These are phyloP conservation scores for Suhomyces ambrosiae DNA, from an alignment of 1,139 yeast genomes.

Conservation along the genomic window DNA sequence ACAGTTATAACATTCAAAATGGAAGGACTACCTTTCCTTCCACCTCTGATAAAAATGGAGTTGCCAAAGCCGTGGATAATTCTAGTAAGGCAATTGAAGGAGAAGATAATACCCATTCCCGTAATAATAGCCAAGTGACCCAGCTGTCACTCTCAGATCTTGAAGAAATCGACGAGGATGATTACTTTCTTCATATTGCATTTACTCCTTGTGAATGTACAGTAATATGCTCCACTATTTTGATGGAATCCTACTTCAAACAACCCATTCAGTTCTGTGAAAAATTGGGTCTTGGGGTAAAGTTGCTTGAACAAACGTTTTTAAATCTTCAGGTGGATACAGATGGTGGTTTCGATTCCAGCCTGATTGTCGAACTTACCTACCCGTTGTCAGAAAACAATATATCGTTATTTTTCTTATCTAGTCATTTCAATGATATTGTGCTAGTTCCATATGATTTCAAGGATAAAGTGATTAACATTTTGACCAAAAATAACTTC, in stretches of 20 bases:
- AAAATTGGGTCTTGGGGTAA: slow-evolving; percentile 32
- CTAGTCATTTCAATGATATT: slow-evolving; percentile 67
- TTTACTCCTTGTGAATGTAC: slow-evolving; percentile 61
- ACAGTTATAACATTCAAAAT: too few species aligned
- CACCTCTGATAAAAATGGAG: slow-evolving; percentile 4
- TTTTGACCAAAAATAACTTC: slow-evolving; percentile 47
- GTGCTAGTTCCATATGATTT: slow-evolving; percentile 58
- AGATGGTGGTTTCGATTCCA: slow-evolving; percentile 58
- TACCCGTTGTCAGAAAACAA: slow-evolving; percentile 60
- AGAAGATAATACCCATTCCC: not conserved
- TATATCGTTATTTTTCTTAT: slow-evolving; percentile 62
- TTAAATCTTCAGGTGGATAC: slow-evolving; percentile 62
- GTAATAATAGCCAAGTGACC: slow-evolving; percentile 1
- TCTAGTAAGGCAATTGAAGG: slow-evolving; percentile 19
- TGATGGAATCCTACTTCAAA: slow-evolving; percentile 40
- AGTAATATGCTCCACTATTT: slow-evolving; percentile 48
- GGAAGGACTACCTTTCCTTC: slow-evolving; percentile 1
- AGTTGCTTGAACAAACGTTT: slow-evolving; percentile 50
- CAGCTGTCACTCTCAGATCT: slow-evolving; percentile 1
- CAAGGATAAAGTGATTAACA: slow-evolving; percentile 46
- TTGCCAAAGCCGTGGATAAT: slow-evolving; percentile 19
- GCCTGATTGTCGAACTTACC: slow-evolving; percentile 59
- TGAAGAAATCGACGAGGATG: slow-evolving; percentile 27
- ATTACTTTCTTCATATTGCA: slow-evolving; percentile 53
- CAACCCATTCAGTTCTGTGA: slow-evolving; percentile 36